Conservation (phyloP, 2,329 filamentous ascomycete species). For the Aquanectria penicillioides region DNA sequence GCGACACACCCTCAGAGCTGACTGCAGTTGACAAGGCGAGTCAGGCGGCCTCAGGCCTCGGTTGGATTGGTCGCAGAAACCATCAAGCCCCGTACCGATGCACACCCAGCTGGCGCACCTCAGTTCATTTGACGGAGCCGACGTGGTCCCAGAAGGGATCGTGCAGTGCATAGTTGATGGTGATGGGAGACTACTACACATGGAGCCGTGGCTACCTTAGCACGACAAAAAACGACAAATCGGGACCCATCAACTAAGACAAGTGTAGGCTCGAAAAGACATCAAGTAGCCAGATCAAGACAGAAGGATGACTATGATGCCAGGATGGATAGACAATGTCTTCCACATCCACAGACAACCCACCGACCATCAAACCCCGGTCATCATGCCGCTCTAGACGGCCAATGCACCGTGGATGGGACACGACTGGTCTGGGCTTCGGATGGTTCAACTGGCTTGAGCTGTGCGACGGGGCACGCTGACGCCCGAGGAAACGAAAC, state of each 20-base stretch:
- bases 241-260: conserved; percentile 35
- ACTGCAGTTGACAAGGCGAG: conserved; percentile 34
- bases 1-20: conserved; percentile 29
- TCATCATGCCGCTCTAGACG: conserved; percentile 15
- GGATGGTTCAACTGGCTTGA: conserved; percentile 31
- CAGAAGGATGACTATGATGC: conserved; percentile 20
- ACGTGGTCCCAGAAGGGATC: conserved; percentile 22
- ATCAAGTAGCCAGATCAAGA: conserved; percentile 26
- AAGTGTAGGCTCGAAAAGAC: conserved; percentile 26
- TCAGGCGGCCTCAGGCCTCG: conserved; percentile 37
- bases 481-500: conserved; percentile 24
- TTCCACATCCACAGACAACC: conserved; percentile 7
- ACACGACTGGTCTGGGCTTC: conserved; percentile 25
- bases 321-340: conserved; percentile 4
- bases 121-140: conserved; percentile 26
- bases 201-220: conserved; percentile 16
- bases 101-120: conserved; percentile 30
- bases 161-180: conserved; percentile 22
- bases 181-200: conserved; percentile 16
- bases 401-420: conserved; percentile 18
- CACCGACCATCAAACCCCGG: neutral
- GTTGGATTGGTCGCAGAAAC: conserved; percentile 37
- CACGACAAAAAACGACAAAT: conserved; percentile 31
- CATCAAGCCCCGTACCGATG: conserved; percentile 36
- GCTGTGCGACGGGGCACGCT: conserved; percentile 36